phyloP scores from a whole-genome alignment of 331 rosid genomes.

The Rhamnella rubrinervis region DNA sequence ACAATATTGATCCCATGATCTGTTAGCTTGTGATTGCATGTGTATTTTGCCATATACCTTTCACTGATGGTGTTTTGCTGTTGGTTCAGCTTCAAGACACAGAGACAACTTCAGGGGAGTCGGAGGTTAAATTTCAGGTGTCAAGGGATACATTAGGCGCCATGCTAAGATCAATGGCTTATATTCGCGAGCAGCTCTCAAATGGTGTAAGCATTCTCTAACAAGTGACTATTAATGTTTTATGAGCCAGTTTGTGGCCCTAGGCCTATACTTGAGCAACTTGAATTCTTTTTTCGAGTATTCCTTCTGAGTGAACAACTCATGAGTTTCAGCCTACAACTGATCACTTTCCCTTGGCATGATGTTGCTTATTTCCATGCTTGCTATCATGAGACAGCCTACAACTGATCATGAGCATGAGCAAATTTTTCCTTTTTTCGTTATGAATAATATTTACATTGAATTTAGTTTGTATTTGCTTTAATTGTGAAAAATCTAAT shows the following conservation, averaged over 20 bases:
- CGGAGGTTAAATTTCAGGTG: conserved; percentile 93
- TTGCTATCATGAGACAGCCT: too few relatives aligned
- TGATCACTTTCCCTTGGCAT: too few relatives aligned
- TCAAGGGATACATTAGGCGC: conserved; percentile 91
- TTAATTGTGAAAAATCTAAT: background rate
- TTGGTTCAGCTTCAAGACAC: conserved; percentile 76
- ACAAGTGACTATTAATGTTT: background rate
- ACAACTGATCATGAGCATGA: too few relatives aligned
- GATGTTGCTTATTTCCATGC: background rate
- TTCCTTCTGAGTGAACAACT: too few relatives aligned
- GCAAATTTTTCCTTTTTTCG: background rate
- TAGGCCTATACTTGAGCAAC: too few relatives aligned
- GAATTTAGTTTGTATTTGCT: background rate
- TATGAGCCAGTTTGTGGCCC: too few relatives aligned
- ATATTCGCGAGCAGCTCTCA: conserved; percentile 94
- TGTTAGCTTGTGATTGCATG: background rate
- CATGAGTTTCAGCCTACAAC: too few relatives aligned
- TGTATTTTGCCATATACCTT: background rate
- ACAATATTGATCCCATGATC: background rate
- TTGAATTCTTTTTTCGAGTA: too few relatives aligned
- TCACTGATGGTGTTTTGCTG: background rate
- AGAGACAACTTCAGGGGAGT: conserved; percentile 79
- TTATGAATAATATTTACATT: background rate
- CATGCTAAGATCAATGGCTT: conserved; percentile 93
- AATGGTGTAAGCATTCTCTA: conserved; percentile 53